Evolutionary conservation across 2,329 filamentous ascomycete genomes (phyloP).

Genomic region (Huntiella abstrusa): DNA sequence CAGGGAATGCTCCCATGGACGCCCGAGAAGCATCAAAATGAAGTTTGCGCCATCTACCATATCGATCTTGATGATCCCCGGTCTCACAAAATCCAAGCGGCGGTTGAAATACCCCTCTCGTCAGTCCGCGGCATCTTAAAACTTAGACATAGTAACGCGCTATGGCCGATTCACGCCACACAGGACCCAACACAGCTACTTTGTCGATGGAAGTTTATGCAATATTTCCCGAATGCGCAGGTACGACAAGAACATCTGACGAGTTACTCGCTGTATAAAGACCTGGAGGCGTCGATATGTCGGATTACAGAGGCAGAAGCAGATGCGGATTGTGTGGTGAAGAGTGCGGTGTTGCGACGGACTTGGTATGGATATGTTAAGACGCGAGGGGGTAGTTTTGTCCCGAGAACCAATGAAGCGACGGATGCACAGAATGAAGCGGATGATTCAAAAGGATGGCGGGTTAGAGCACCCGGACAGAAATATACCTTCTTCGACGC

Average conservation of each 20-base stretch:
- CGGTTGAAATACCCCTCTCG: slow-evolving; percentile 23
- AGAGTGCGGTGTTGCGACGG: slow-evolving; percentile 17
- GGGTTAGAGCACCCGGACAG: slow-evolving; percentile 17
- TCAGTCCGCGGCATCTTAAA: slow-evolving; percentile 23
- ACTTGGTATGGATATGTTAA: slow-evolving; percentile 16
- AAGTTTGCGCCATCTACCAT: slow-evolving; percentile 26
- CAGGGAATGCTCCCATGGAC: slow-evolving; percentile 19
- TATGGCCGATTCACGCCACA: slow-evolving; percentile 23
- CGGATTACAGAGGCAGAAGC: slow-evolving; percentile 18
- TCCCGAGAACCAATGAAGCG: background rate
- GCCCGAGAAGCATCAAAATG: slow-evolving; percentile 19
- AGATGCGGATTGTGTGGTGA: slow-evolving; percentile 16
- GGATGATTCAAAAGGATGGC: background rate
- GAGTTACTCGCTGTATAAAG: slow-evolving; percentile 13
- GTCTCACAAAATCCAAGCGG: slow-evolving; percentile 18
- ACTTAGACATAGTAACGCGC: slow-evolving; percentile 36
- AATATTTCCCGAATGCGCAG: slow-evolving; percentile 15
- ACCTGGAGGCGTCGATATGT: slow-evolving; percentile 20
- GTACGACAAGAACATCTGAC: slow-evolving; percentile 10
- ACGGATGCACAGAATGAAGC: background rate
- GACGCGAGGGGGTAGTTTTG: slow-evolving; percentile 10
- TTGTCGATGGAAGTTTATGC: slow-evolving; percentile 30
- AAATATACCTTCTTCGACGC: slow-evolving; percentile 51
- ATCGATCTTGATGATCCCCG: slow-evolving; percentile 20
- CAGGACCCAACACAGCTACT: slow-evolving; percentile 22